These are phyloP conservation scores for Erucastrum elatum DNA, from an alignment of 345 rosid species.

Conservation along the genomic window DNA sequence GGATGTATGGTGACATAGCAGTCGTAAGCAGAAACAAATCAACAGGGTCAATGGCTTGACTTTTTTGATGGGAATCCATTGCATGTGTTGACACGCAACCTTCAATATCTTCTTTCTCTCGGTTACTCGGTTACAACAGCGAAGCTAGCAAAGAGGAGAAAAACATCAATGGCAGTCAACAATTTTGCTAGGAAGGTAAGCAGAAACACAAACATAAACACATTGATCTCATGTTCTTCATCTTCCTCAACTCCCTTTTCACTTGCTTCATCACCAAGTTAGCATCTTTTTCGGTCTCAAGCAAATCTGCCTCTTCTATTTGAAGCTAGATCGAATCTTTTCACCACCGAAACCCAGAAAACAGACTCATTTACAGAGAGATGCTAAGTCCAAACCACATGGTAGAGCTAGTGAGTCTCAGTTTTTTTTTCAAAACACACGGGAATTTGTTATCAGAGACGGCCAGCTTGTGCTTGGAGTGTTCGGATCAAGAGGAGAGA, in stretches of 20 bases:
- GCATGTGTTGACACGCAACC: no score
- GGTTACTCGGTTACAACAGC: no score
- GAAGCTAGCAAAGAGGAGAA: no score
- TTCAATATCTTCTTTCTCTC: no score
- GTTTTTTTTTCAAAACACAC: constrained; percentile 52
- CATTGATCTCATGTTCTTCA: constrained; percentile 64
- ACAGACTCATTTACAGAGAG: constrained; percentile 2
- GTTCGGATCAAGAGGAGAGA: no score
- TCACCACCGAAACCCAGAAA: constrained; percentile 31
- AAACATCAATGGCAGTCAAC: no score
- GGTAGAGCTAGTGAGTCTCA: constrained; percentile 60
- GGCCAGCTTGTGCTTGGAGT: no score
- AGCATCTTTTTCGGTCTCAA: constrained; percentile 75
- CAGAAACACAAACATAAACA: constrained; percentile 58
- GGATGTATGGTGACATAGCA: no score
- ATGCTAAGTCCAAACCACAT: constrained; percentile 66
- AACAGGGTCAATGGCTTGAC: no score
- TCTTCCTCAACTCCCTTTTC: constrained; percentile 75
- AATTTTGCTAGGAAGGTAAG: constrained; percentile 39
- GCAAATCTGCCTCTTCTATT: constrained; percentile 70
- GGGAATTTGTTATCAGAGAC: no score
- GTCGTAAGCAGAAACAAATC: no score
- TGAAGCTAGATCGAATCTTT: constrained; percentile 63
- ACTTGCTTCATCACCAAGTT: constrained; percentile 65
- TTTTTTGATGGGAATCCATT: no score